Percentiles rank a stretch among this genome's conserved stretches.
phyloP scores from a whole-genome alignment of 768 basidiomycete species.

The Dioszegia crocea region DNA sequence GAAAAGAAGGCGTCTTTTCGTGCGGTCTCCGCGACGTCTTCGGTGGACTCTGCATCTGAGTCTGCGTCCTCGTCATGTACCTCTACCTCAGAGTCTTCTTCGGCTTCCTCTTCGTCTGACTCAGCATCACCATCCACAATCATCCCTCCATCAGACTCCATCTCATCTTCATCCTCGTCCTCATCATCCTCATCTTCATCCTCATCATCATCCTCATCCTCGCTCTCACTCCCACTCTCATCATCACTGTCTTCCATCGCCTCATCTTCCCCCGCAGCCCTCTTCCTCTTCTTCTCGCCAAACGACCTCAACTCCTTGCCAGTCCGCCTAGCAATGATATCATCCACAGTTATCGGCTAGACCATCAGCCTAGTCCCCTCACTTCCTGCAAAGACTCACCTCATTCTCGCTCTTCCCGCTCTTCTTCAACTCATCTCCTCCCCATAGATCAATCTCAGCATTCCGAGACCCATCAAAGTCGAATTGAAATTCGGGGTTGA shows the following conservation, averaged over 20 bases:
- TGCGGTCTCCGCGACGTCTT: conserved; percentile 60
- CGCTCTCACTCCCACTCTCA: conserved; percentile 24
- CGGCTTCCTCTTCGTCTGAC: conserved; percentile 44
- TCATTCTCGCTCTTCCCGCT: conserved; percentile 55
- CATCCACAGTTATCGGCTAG: conserved; percentile 77
- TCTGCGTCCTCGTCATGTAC: conserved; percentile 47
- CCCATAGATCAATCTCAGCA: conserved; percentile 52
- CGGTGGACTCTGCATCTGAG: conserved; percentile 41
- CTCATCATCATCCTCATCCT: conserved; percentile 23
- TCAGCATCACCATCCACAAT: conserved; percentile 19
- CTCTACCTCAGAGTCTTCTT: conserved; percentile 38
- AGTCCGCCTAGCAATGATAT: conserved; percentile 75
- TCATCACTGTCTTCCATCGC: conserved; percentile 22
- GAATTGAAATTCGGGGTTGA: conserved; percentile 80
- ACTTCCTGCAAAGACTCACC: conserved; percentile 46
- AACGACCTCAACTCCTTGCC: conserved; percentile 49
- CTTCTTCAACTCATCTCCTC: conserved; percentile 57
- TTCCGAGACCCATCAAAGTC: conserved; percentile 70
- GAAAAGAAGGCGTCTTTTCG: conserved; percentile 83
- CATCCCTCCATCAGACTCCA: conserved; percentile 35
- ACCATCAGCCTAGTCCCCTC: conserved; percentile 6
- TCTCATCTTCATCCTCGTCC: conserved; percentile 30
- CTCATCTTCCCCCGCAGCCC: conserved; percentile 35
- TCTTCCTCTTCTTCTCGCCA: conserved; percentile 61
- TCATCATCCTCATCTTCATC: conserved; percentile 27